These are phyloP conservation scores for Fusarium albidum DNA, from an alignment of 2,329 filamentous ascomycete genomes.

Conservation along the genomic window DNA sequence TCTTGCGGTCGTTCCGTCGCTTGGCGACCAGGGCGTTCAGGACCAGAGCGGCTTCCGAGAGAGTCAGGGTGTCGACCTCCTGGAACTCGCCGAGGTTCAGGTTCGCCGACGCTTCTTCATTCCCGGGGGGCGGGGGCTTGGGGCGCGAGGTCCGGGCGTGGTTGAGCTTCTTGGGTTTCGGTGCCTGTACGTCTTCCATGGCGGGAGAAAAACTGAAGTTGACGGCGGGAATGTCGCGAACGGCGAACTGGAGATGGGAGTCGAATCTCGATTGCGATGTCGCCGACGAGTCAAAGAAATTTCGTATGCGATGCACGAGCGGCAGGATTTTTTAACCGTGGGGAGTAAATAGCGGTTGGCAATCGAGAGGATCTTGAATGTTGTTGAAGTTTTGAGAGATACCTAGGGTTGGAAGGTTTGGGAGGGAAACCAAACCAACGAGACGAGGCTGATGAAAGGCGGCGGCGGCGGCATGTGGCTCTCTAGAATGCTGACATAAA, in stretches of 20 bases:
- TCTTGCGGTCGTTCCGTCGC: constrained; percentile 80
- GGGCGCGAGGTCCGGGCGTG: constrained; percentile 63
- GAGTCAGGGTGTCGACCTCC: constrained; percentile 87
- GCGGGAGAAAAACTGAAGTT: too few relatives aligned
- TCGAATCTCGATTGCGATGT: too few relatives aligned
- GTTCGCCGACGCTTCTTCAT: constrained; percentile 84
- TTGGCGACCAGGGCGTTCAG: constrained; percentile 89
- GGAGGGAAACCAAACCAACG: too few relatives aligned
- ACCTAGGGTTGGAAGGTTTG: not conserved
- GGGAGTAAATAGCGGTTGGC: constrained; percentile 7
- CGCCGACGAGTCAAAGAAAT: too few relatives aligned
- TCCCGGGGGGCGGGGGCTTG: constrained; percentile 75
- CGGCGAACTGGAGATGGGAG: too few relatives aligned
- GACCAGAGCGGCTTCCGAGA: constrained; percentile 91
- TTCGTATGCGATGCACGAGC: too few relatives aligned
- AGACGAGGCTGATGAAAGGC: too few relatives aligned
- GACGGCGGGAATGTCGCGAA: too few relatives aligned
- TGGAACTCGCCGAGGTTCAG: constrained; percentile 95
- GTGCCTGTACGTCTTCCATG: constrained; percentile 28
- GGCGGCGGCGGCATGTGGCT: too few relatives aligned
- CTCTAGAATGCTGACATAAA: too few relatives aligned
- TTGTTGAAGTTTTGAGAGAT: too few relatives aligned
- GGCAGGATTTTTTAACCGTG: not conserved
- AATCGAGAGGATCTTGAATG: too few relatives aligned
- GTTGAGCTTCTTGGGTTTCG: constrained; percentile 29